Evolutionary conservation across 2,329 filamentous ascomycete species (phyloP), one percentile per base, ranked within the genome.

Genomic region (Arthrobotrys musiformis): DNA sequence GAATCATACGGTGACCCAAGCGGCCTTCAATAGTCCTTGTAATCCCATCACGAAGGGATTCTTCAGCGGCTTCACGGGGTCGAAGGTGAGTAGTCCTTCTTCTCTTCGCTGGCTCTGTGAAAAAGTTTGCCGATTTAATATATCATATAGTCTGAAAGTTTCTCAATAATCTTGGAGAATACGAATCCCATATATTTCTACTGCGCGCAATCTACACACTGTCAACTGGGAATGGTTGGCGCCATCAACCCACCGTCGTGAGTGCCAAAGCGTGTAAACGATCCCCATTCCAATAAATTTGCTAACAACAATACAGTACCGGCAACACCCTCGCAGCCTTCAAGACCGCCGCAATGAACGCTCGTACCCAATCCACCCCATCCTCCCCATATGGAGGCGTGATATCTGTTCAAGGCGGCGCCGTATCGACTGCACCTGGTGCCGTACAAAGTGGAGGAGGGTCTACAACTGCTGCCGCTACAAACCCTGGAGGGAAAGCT

Each of bases 1-100:
- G 17, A 94, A 94, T 86, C 92, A 94, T 87, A 93, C 91, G 60
- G 89, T 93, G 69, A 91, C 90, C 8, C 91, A 93, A 85, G 92
- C 91, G 50, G 89, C 86, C 81, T 94, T 94, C 81, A 89, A 91
- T 80, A 84, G 86, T 68, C 91, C 91, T 9, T 93, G 92, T 84
- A 83, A 87, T 28, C 90, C 91, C 56, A 87, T 91, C 79, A 81
- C 83, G n/a, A 67, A 60, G 15, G 70, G 61, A 9, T 74, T 74
- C 30, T 62, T 19, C 17, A 74, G 70, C n/a, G 70, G 70, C 4
- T 74, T 74, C 44, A 62, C 70, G 0, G 70, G 70, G 4, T 62
- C 70, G 7, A 30, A 7, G 13, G 70, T 68, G 35, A 62, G 61
- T 22, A 30, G 1, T 17, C 15, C 2, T 9, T 11, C 1, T 8